Conservation (phyloP, 768 basidiomycete species). For the Lactifluus echinatus region DNA sequence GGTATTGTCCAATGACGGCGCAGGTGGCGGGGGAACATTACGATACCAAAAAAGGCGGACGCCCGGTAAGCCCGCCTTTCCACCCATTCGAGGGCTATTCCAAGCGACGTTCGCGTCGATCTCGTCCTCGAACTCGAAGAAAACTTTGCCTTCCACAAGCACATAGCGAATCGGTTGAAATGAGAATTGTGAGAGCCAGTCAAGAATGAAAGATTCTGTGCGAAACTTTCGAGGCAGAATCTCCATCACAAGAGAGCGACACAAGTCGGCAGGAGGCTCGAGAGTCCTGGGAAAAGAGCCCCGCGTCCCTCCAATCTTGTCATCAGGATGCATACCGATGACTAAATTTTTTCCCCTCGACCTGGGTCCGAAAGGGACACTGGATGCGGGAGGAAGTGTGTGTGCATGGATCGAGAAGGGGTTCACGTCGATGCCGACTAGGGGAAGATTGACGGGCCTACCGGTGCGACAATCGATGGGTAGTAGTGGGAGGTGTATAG, state of each 20-base stretch:
- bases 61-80: slow-evolving; percentile 29
- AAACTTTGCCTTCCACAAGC: slow-evolving; percentile 35
- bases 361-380: not conserved
- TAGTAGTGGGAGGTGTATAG: not conserved
- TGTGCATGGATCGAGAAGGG: not conserved
- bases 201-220: slow-evolving; percentile 32
- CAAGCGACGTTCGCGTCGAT: slow-evolving; percentile 41
- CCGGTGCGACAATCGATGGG: not conserved
- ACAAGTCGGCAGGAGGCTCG: slow-evolving; percentile 32
- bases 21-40: not conserved
- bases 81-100: slow-evolving; percentile 38
- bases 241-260: slow-evolving; percentile 48
- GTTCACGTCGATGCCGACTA: not conserved
- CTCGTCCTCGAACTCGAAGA: slow-evolving; percentile 42
- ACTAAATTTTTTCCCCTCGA: not conserved
- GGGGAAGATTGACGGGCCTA: not conserved
- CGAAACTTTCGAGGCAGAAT: slow-evolving; percentile 44
- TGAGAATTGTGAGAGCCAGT: slow-evolving; percentile 33
- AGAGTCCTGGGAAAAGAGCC: slow-evolving; percentile 10
- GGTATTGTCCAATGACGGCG: not conserved
- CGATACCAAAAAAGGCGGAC: slow-evolving; percentile 24
- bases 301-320: not conserved
- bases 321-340: slow-evolving; percentile 10
- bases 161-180: slow-evolving; percentile 4
- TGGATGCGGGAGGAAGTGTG: not conserved